Evolutionary conservation across 257 asterid genomes (phyloP).

Genomic region (Lycium barbarum): DNA sequence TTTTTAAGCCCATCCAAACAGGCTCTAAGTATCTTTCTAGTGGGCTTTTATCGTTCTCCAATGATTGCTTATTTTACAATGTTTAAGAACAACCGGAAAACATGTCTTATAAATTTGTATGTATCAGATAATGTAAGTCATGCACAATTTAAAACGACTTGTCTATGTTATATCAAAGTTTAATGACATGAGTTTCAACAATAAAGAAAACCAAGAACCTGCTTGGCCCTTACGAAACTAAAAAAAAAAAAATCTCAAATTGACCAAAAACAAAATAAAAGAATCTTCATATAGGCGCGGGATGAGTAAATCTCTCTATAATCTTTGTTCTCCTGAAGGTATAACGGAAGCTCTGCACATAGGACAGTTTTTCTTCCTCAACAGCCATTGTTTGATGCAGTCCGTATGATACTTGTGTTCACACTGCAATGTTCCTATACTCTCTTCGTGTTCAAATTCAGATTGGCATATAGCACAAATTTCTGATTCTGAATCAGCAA

Average conservation of each 20-base stretch:
- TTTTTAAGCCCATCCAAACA: no score
- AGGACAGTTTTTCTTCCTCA: conserved; percentile 17
- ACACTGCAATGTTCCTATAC: conserved; percentile 9
- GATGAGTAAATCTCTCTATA: neutral
- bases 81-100: no score
- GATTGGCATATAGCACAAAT: conserved; percentile 31
- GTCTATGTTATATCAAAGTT: neutral
- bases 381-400: conserved; percentile 33
- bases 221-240: neutral
- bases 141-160: neutral
- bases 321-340: neutral
- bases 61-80: neutral
- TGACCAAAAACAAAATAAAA: neutral
- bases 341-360: conserved; percentile 26
- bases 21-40: no score
- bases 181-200: neutral
- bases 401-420: conserved; percentile 26
- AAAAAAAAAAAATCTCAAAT: neutral
- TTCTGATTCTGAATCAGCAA: neutral
- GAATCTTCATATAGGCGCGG: neutral
- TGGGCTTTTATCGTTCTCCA: neutral
- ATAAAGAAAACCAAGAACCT: neutral
- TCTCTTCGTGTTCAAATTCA: conserved; percentile 22
- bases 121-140: neutral
- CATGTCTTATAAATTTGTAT: neutral